These are phyloP conservation scores for Annulohypoxylon stygium DNA, from an alignment of 495 filamentous ascomycete genomes.

Conservation along the genomic window DNA sequence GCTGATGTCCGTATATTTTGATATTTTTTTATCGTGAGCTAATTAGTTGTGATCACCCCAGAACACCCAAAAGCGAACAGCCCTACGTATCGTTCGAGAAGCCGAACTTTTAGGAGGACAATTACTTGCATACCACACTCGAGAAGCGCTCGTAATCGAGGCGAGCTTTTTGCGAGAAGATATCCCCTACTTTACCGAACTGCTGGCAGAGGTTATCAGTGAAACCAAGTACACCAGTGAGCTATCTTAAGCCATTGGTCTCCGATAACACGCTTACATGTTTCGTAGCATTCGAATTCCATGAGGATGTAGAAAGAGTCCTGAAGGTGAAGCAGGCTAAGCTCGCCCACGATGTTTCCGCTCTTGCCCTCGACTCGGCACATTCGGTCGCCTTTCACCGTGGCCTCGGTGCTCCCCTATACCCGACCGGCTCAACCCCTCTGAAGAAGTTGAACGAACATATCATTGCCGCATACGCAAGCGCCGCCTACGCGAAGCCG, in stretches of 20 bases:
- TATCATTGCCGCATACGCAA: constrained; percentile 76
- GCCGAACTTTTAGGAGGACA: constrained; percentile 91
- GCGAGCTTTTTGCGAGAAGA: constrained; percentile 95
- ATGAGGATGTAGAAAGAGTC: constrained; percentile 82
- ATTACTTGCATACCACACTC: constrained; percentile 85
- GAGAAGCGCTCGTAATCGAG: constrained; percentile 90
- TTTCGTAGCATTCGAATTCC: constrained; percentile 80
- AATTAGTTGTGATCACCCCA: constrained; percentile 63
- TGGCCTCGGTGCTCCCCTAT: constrained; percentile 83
- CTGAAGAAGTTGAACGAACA: constrained; percentile 80
- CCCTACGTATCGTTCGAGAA: constrained; percentile 92
- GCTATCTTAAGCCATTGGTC: constrained; percentile 51
- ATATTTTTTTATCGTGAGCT: constrained; percentile 58
- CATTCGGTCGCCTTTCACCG: constrained; percentile 94
- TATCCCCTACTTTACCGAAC: constrained; percentile 96
- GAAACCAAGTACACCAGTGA: constrained; percentile 87
- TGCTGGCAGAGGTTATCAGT: constrained; percentile 90
- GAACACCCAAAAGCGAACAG: constrained; percentile 87
- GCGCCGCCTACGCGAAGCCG: constrained; percentile 82
- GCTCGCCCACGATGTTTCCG: constrained; percentile 72
- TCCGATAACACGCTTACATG: constrained; percentile 37
- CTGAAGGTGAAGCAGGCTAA: constrained; percentile 79
- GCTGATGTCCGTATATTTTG: constrained; percentile 7
- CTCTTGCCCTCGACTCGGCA: constrained; percentile 84
- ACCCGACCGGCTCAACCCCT: constrained; percentile 76